A percentile compares a stretch with the other conserved stretches of the same genome.
Evolutionary conservation across 257 asterid species (phyloP).

Genomic region (Craterostigma plantagineum): DNA sequence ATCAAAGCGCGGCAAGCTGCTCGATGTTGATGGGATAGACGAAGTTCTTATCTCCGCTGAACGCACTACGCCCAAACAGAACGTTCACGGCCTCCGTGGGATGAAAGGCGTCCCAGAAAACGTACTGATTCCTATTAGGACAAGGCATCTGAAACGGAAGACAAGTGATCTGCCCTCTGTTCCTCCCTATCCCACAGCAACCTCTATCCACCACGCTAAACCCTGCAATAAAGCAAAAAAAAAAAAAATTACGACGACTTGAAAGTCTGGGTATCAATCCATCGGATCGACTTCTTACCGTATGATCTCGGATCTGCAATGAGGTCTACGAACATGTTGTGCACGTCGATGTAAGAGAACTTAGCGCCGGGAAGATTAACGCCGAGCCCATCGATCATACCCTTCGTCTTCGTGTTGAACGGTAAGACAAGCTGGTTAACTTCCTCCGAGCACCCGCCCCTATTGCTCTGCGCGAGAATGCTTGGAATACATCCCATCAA

Average conservation of each 20-base stretch:
- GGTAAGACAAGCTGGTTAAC: slow-evolving; percentile 54
- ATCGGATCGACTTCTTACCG: no score
- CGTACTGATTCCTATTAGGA: slow-evolving; percentile 25
- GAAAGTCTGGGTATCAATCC: no score
- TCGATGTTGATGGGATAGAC: slow-evolving; percentile 1
- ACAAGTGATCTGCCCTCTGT: slow-evolving; percentile 80
- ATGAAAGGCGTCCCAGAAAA: slow-evolving; percentile 94
- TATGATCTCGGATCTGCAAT: slow-evolving; percentile 40
- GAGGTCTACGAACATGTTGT: slow-evolving; percentile 60
- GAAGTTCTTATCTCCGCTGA: not conserved
- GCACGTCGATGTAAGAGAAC: slow-evolving; percentile 43
- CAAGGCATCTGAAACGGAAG: slow-evolving; percentile 66
- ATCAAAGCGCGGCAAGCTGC: slow-evolving; percentile 2
- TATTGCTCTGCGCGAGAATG: slow-evolving; percentile 45
- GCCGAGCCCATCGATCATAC: slow-evolving; percentile 43
- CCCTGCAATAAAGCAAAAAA: no score
- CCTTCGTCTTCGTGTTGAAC: slow-evolving; percentile 40
- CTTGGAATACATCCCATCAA: slow-evolving; percentile 85
- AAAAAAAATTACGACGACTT: no score
- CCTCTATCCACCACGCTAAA: slow-evolving; percentile 58
- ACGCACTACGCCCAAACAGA: slow-evolving; percentile 21
- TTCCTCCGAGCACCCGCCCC: slow-evolving; percentile 34
- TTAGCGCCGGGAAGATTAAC: slow-evolving; percentile 40
- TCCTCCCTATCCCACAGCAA: slow-evolving; percentile 90
- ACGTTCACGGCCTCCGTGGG: slow-evolving; percentile 70